Conservation (phyloP, 208 protist species). For the Blechomonas ayalai region DNA sequence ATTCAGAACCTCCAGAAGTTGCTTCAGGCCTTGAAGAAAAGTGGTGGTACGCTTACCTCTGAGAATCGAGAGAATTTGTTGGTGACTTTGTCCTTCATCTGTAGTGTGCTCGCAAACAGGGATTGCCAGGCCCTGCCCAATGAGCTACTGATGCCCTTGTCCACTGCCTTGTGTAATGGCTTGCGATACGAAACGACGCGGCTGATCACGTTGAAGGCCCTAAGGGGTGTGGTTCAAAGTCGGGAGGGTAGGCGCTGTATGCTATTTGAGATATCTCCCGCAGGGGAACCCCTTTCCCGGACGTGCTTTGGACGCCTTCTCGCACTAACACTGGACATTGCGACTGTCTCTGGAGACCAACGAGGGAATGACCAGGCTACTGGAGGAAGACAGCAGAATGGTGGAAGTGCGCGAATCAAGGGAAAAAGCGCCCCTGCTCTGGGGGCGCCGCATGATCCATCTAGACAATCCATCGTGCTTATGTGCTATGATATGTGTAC, state of each 20-base stretch:
- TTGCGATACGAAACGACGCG: constrained; percentile 24
- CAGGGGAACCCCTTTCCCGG: constrained; percentile 45
- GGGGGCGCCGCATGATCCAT: too few species aligned
- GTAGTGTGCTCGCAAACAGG: constrained; percentile 23
- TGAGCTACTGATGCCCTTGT: constrained; percentile 20
- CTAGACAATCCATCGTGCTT: too few species aligned
- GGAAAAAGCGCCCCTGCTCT: too few species aligned
- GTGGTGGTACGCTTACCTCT: constrained; percentile 1
- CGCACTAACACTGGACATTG: constrained; percentile 34
- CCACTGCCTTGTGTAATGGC: constrained; percentile 22
- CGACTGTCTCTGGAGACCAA: constrained; percentile 5
- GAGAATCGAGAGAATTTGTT: constrained; percentile 23
- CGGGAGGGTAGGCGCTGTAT: constrained; percentile 40
- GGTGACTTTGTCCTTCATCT: constrained; percentile 32
- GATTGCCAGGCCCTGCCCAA: background rate
- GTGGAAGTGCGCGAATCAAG: too few species aligned
- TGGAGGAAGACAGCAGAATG: too few species aligned
- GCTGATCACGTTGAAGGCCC: constrained; percentile 21
- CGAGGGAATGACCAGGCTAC: background rate
- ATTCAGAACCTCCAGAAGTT: constrained; percentile 8
- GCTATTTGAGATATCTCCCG: constrained; percentile 39
- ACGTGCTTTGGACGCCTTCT: constrained; percentile 65
- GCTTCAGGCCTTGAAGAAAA: constrained; percentile 6
- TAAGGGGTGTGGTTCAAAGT: constrained; percentile 20
- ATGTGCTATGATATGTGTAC: constrained; percentile 8